Conservation (phyloP, 176 grass and related monocot genomes). For the Oryza meyeriana region DNA sequence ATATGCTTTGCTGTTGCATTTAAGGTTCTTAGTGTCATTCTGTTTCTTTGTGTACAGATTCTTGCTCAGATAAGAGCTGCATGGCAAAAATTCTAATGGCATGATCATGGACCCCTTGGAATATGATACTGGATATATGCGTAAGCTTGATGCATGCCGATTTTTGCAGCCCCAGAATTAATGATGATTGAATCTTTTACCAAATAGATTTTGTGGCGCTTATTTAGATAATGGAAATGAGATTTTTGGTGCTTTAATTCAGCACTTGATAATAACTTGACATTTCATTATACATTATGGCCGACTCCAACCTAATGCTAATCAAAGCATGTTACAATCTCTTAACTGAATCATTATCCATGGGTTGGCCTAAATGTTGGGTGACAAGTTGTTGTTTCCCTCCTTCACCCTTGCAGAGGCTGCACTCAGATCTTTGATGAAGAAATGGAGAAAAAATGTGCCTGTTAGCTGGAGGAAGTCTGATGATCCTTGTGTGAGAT, state of each 20-base stretch:
- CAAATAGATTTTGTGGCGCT: background rate
- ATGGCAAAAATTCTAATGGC: background rate
- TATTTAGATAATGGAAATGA: too few species aligned
- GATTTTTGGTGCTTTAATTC: background rate
- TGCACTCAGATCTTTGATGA: constrained; percentile 53
- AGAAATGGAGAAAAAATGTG: constrained; percentile 48
- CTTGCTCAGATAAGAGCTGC: background rate
- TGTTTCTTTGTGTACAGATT: background rate
- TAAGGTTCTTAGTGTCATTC: background rate
- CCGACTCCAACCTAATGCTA: background rate
- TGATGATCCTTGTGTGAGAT: constrained; percentile 46
- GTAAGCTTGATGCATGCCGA: background rate
- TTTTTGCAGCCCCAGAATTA: background rate
- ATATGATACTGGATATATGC: background rate
- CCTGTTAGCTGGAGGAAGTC: constrained; percentile 57
- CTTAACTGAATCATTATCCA: background rate
- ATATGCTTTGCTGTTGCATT: background rate
- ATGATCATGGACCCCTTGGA: background rate
- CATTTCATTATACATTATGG: background rate
- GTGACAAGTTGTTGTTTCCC: background rate
- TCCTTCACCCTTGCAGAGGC: constrained; percentile 29
- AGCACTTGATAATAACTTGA: background rate
- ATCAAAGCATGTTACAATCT: background rate
- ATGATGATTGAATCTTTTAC: background rate
- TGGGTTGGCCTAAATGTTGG: background rate